Conservation (phyloP, 371 early-diverging fungal genomes). For the Dichotomocladium elegans region DNA sequence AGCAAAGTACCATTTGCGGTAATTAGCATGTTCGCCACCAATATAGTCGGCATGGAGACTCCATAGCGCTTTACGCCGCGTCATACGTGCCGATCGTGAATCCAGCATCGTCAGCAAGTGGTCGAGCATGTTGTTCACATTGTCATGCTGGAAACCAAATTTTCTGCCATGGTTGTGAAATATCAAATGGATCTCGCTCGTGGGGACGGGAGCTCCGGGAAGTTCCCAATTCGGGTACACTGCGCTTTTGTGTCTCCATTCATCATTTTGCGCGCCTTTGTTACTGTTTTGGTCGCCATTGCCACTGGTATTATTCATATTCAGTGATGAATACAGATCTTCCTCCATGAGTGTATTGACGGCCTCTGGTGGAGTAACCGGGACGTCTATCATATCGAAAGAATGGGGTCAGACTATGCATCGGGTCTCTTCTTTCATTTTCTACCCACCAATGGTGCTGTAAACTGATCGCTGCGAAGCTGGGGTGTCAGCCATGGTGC, state of each 20-base stretch:
- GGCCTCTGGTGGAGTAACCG: too few relatives aligned
- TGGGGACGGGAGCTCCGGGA: slow-evolving; percentile 6
- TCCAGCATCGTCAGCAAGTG: slow-evolving; percentile 80
- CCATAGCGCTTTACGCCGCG: slow-evolving; percentile 66
- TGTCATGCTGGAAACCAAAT: slow-evolving; percentile 85
- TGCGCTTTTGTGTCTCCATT: neutral
- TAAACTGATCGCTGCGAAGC: too few relatives aligned
- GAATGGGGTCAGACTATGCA: too few relatives aligned
- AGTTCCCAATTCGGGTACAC: slow-evolving; percentile 26
- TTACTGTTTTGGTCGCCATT: neutral
- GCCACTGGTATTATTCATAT: neutral
- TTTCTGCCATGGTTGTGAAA: slow-evolving; percentile 21
- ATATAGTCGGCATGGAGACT: slow-evolving; percentile 85
- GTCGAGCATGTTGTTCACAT: slow-evolving; percentile 72
- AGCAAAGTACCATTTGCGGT: slow-evolving; percentile 84
- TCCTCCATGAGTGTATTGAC: too few relatives aligned
- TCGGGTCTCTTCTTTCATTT: too few relatives aligned
- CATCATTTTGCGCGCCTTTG: neutral
- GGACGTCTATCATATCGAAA: too few relatives aligned
- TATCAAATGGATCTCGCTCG: slow-evolving; percentile 14
- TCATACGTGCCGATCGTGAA: slow-evolving; percentile 80
- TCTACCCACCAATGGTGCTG: too few relatives aligned
- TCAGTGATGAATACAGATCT: too few relatives aligned
- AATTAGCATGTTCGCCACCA: slow-evolving; percentile 85
- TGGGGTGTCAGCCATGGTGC: too few relatives aligned